phyloP scores from a whole-genome alignment of 148 eudicot genomes.

The Arbutus unedo region DNA sequence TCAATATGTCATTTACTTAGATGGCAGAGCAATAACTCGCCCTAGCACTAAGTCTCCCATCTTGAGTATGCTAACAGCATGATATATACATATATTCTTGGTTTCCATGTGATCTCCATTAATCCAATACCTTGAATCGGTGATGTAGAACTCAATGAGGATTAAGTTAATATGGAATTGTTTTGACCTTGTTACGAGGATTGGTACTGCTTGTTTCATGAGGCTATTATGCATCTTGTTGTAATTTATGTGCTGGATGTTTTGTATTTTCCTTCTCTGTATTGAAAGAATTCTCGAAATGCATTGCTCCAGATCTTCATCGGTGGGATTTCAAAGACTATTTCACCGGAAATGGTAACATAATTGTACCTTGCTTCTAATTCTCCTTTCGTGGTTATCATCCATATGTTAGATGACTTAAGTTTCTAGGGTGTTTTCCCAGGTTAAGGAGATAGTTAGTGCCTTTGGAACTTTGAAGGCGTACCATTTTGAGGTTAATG shows the following conservation, averaged over 20 bases:
- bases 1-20: background rate
- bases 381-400: conserved; percentile 8
- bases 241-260: background rate
- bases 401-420: conserved; percentile 8
- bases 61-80: background rate
- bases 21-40: background rate
- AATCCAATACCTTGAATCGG: background rate
- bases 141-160: background rate
- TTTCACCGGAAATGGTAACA: conserved; percentile 85
- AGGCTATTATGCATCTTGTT: background rate
- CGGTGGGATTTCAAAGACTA: conserved; percentile 73
- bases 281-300: conserved; percentile 15
- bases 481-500: conserved; percentile 45
- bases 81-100: background rate
- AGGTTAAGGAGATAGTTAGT: conserved; percentile 76
- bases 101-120: background rate
- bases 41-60: background rate
- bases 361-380: background rate
- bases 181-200: background rate
- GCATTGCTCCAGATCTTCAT: conserved; percentile 66
- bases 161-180: background rate
- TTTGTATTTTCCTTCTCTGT: background rate
- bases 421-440: conserved; percentile 22
- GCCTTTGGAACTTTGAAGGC: conserved; percentile 81
- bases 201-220: background rate